Evolutionary conservation across 2,329 filamentous ascomycete genomes (phyloP).

Genomic region (Cercospora sojina): DNA sequence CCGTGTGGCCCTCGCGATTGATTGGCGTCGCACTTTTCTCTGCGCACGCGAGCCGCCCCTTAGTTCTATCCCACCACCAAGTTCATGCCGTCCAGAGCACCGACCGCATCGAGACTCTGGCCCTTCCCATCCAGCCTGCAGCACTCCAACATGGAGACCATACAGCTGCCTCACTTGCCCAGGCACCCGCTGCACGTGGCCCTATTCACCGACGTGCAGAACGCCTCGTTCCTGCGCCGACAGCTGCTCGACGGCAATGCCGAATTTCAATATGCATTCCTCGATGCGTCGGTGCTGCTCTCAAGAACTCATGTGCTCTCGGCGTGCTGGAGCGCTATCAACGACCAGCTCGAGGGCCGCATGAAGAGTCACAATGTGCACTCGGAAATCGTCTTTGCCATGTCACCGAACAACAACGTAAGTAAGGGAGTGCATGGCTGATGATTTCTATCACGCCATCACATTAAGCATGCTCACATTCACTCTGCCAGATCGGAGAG

Average conservation of each 20-base stretch:
- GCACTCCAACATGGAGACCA: slow-evolving; percentile 56
- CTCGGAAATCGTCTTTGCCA: slow-evolving; percentile 78
- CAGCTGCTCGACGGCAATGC: slow-evolving; percentile 83
- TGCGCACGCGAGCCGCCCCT: slow-evolving; percentile 3
- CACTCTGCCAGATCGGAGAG: slow-evolving; percentile 71
- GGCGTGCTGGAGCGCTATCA: slow-evolving; percentile 74
- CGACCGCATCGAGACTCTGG: neutral
- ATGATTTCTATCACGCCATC: neutral
- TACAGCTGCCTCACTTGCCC: slow-evolving; percentile 75
- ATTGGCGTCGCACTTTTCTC: neutral
- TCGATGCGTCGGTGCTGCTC: slow-evolving; percentile 77
- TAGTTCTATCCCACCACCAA: neutral
- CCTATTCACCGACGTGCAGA: slow-evolving; percentile 73
- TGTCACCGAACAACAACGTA: slow-evolving; percentile 82
- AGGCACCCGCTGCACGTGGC: slow-evolving; percentile 67
- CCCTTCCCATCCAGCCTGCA: neutral
- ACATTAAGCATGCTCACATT: neutral
- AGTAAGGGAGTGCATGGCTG: slow-evolving; percentile 23
- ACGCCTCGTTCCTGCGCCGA: slow-evolving; percentile 72
- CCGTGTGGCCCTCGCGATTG: neutral
- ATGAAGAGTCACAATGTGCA: slow-evolving; percentile 83
- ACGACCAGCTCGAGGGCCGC: slow-evolving; percentile 58
- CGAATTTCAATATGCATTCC: slow-evolving; percentile 88
- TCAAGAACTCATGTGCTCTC: slow-evolving; percentile 72
- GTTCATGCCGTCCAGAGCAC: neutral